A percentile compares a stretch with the other conserved stretches of the same genome.
Conservation (phyloP, 148 eudicot species). For the Dysphania ambrosioides region DNA sequence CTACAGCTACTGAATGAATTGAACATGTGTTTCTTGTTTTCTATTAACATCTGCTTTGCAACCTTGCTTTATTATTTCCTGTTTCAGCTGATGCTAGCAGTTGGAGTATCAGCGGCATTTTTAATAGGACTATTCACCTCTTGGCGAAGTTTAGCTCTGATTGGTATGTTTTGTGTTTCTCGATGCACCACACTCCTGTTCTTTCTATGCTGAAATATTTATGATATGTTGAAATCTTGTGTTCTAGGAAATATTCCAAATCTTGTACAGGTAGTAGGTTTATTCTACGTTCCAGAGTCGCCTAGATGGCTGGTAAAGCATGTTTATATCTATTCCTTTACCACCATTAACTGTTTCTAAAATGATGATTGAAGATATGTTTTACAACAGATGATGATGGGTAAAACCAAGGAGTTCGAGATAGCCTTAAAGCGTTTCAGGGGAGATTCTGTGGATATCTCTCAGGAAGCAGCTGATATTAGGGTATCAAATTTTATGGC, state of each 20-base stretch:
- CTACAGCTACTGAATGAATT: background rate
- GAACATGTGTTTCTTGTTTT: background rate
- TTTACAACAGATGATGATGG: conserved; percentile 29
- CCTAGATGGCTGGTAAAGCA: conserved; percentile 46
- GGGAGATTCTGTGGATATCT: conserved; percentile 28
- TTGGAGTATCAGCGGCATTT: conserved; percentile 24
- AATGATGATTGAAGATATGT: background rate
- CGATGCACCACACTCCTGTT: background rate
- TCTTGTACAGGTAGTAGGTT: conserved; percentile 29
- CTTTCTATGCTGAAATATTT: no score
- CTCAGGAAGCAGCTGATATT: conserved; percentile 35
- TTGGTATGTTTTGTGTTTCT: conserved; percentile 23
- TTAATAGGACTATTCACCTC: conserved; percentile 30
- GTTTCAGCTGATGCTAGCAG: conserved; percentile 24
- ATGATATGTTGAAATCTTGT: background rate
- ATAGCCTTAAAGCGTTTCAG: conserved; percentile 34
- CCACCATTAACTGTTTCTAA: background rate
- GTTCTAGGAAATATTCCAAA: conserved; percentile 35
- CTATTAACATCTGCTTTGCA: background rate
- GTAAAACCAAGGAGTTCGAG: conserved; percentile 27
- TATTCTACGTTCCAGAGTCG: conserved; percentile 39
- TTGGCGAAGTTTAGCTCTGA: conserved; percentile 36
- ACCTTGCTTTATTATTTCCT: background rate
- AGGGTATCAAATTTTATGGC: conserved; percentile 22
- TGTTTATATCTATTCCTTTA: background rate